phyloP scores from a whole-genome alignment of 192 early-diverging fungal species.

The Coemansia sp. region DNA sequence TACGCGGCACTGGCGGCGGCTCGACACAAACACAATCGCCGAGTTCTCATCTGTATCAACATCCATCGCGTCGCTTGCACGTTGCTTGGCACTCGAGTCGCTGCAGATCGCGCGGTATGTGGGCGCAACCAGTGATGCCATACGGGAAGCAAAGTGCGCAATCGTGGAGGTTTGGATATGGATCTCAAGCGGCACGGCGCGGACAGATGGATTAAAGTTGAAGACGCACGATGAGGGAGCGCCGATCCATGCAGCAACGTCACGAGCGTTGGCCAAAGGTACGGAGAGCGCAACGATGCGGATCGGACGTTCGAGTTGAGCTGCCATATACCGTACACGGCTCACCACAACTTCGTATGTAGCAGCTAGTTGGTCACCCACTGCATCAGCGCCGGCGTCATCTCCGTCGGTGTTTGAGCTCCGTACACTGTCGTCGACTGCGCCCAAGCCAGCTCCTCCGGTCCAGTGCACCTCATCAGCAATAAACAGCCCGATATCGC shows the following conservation, averaged over 20 bases:
- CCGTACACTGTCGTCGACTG: slow-evolving; percentile 80
- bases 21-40: slow-evolving; percentile 91
- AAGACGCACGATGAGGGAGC: slow-evolving; percentile 74
- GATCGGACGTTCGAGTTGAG: slow-evolving; percentile 74
- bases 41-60: slow-evolving; percentile 41
- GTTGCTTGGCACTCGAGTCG: not conserved
- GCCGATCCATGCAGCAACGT: slow-evolving; percentile 97
- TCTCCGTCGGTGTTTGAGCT: slow-evolving; percentile 65
- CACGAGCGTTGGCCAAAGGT: slow-evolving; percentile 95
- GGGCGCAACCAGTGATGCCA: slow-evolving; percentile 92
- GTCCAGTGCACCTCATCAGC: slow-evolving; percentile 95
- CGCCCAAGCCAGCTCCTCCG: slow-evolving; percentile 68
- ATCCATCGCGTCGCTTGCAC: not conserved
- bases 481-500: slow-evolving; percentile 84
- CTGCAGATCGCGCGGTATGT: slow-evolving; percentile 31
- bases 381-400: slow-evolving; percentile 72
- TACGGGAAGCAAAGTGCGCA: slow-evolving; percentile 91
- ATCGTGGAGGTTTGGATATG: slow-evolving; percentile 91
- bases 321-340: slow-evolving; percentile 89
- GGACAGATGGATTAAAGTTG: slow-evolving; percentile 93
- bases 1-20: slow-evolving; percentile 80
- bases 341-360: slow-evolving; percentile 93
- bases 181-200: slow-evolving; percentile 93
- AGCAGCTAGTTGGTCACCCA: slow-evolving; percentile 64
- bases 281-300: slow-evolving; percentile 91